Evolutionary conservation across 257 asterid species (phyloP), one percentile per base, ranked within the genome.

Genomic region (Plantago elongata): DNA sequence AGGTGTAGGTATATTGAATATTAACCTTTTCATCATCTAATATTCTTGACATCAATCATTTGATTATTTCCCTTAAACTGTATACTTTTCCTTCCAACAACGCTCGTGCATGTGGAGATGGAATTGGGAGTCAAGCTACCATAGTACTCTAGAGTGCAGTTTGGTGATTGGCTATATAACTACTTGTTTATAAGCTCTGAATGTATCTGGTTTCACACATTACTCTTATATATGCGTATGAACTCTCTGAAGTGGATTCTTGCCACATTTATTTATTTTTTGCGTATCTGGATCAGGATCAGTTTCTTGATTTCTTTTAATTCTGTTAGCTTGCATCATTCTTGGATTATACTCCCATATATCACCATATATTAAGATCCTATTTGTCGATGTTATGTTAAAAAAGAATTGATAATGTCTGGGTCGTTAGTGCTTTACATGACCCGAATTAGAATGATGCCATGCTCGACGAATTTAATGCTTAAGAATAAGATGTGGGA

Each of bases 1-100:
- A 55, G 55, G 56, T 73, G 17, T 64, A 75, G 84, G 88, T 82
- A 76, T 47, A 29, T 57, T 71, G 54, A 11, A 60, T 13, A 45
- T 30, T 34, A 34, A 34, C 40, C 8, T 34, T 34, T 34, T 34
- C 40, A 3, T 0, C 40, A 34, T 34, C 40, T 34, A 34, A 34
- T 34, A 34, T 34, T 34, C 40, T 34, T 34, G 3, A 6, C 40
- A 34, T 3, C 27, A 10, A 17, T 52, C 12, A 52, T 11, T 7
- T 3, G 27, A 49, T 9, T 49, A 14, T 51, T 51, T 4, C 13
- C 40, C 40, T 34, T 34, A 34, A 34, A 34, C 4, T 51, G 9
- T 22, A 11, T 54, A 11, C 42, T 29, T 54, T 54, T 54, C 16
- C 27, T 34, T 34, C 8, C 38, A 22, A 40, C 15, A 54, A 10